phyloP scores from a whole-genome alignment of 768 basidiomycete genomes.

The Tephrocybe sp. region DNA sequence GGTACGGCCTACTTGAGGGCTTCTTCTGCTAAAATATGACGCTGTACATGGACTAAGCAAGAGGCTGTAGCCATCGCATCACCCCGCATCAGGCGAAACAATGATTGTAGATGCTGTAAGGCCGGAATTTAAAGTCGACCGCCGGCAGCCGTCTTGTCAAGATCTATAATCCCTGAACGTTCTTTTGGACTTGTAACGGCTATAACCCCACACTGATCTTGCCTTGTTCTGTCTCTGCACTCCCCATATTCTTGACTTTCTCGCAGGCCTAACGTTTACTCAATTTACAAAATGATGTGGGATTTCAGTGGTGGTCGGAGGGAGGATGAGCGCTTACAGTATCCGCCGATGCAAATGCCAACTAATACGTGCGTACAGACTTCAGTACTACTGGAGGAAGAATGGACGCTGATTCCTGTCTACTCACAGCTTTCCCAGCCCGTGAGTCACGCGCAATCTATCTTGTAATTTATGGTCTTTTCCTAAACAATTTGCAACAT shows the following conservation, averaged over 20 bases:
- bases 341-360: slow-evolving; percentile 21
- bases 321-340: slow-evolving; percentile 17
- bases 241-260: neutral
- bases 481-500: neutral
- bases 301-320: slow-evolving; percentile 25
- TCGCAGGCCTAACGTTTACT: neutral
- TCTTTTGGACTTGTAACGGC: neutral
- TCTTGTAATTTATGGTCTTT: neutral
- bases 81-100: too few species aligned
- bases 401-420: neutral
- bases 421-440: slow-evolving; percentile 24
- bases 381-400: neutral
- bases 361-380: slow-evolving; percentile 25
- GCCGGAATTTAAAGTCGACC: neutral
- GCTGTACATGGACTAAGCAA: too few species aligned
- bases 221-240: neutral
- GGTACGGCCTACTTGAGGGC: too few species aligned
- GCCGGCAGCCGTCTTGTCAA: neutral
- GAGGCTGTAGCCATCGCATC: too few species aligned
- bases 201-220: too few species aligned
- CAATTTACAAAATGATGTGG: slow-evolving; percentile 38
- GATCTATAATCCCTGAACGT: neutral
- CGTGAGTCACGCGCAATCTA: slow-evolving; percentile 20
- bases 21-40: too few species aligned
- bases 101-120: too few species aligned